A percentile compares a stretch with the other conserved stretches of the same genome.
Conservation (phyloP, 108 stramenopile genomes). For the Conticribra guillardii region DNA sequence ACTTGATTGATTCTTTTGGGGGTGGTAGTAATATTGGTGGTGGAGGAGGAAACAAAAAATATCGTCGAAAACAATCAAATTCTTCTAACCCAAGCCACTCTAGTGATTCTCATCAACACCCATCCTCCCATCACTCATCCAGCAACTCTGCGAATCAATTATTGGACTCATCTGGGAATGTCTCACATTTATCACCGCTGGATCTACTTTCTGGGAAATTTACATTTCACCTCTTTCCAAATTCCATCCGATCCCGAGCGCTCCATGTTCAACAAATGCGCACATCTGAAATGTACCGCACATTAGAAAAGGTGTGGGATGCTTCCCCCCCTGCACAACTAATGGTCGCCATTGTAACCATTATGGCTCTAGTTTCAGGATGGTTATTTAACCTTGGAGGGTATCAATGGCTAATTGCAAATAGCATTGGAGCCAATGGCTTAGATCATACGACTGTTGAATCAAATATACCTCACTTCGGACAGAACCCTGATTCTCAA, state of each 20-base stretch:
- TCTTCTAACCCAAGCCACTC: neutral
- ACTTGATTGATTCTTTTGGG: constrained; percentile 1
- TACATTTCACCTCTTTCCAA: constrained; percentile 33
- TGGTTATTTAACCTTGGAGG: constrained; percentile 32
- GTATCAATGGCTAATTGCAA: constrained; percentile 14
- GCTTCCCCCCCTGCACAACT: constrained; percentile 42
- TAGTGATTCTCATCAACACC: constrained; percentile 7
- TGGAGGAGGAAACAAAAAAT: constrained; percentile 17
- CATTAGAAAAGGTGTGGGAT: constrained; percentile 37
- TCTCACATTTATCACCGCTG: constrained; percentile 2
- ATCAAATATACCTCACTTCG: constrained; percentile 35
- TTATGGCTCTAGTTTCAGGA: constrained; percentile 12
- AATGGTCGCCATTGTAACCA: constrained; percentile 25
- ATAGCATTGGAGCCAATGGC: constrained; percentile 11
- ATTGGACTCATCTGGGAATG: constrained; percentile 3
- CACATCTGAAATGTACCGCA: constrained; percentile 45
- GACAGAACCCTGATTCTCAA: constrained; percentile 12
- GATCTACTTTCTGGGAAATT: constrained; percentile 19
- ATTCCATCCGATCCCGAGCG: constrained; percentile 34
- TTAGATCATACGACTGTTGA: constrained; percentile 26
- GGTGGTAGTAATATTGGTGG: constrained; percentile 5
- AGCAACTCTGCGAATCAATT: neutral
- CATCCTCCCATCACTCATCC: constrained; percentile 9
- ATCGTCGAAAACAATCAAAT: constrained; percentile 16
- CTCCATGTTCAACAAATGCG: constrained; percentile 44